A percentile compares a stretch with the other conserved stretches of the same genome.
Evolutionary conservation across 192 early-diverging fungal genomes (phyloP).

Genomic region (Geosiphon pyriformis): DNA sequence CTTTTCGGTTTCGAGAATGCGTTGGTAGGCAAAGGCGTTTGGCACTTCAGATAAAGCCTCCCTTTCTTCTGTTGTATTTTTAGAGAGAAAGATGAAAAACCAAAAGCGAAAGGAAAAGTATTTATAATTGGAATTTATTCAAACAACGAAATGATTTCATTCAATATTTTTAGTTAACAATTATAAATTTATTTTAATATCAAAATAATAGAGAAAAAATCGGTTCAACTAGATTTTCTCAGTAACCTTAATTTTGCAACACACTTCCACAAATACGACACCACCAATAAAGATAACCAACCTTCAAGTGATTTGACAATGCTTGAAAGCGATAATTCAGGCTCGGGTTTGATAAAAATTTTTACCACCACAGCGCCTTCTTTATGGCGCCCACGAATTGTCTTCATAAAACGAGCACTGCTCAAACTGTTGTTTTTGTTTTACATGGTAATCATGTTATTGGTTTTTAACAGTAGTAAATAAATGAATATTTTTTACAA

Average conservation of each 20-base stretch:
- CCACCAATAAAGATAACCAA: slow-evolving; percentile 31
- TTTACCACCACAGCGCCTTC: slow-evolving; percentile 87
- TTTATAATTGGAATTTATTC: too few relatives aligned
- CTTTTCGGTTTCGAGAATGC: slow-evolving; percentile 80
- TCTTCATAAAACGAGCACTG: slow-evolving; percentile 92
- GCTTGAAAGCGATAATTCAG: slow-evolving; percentile 49
- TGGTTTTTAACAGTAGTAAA: background rate
- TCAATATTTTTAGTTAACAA: too few relatives aligned
- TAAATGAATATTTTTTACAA: too few relatives aligned
- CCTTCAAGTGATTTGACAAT: slow-evolving; percentile 54
- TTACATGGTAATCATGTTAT: slow-evolving; percentile 11
- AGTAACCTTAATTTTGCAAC: too few relatives aligned
- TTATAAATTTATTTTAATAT: too few relatives aligned
- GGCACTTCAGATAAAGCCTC: slow-evolving; percentile 60
- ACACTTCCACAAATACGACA: background rate
- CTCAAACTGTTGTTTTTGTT: slow-evolving; percentile 73
- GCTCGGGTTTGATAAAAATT: slow-evolving; percentile 85
- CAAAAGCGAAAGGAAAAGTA: too few relatives aligned
- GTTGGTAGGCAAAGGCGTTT: slow-evolving; percentile 74
- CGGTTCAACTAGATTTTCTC: too few relatives aligned
- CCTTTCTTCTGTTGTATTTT: slow-evolving; percentile 49
- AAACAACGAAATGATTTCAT: too few relatives aligned
- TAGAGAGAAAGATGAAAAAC: too few relatives aligned
- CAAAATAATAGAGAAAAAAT: too few relatives aligned
- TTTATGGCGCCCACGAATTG: slow-evolving; percentile 73